Evolutionary conservation across 2,329 filamentous ascomycete genomes (phyloP).

Genomic region (Pseudogymnoascus sp.): DNA sequence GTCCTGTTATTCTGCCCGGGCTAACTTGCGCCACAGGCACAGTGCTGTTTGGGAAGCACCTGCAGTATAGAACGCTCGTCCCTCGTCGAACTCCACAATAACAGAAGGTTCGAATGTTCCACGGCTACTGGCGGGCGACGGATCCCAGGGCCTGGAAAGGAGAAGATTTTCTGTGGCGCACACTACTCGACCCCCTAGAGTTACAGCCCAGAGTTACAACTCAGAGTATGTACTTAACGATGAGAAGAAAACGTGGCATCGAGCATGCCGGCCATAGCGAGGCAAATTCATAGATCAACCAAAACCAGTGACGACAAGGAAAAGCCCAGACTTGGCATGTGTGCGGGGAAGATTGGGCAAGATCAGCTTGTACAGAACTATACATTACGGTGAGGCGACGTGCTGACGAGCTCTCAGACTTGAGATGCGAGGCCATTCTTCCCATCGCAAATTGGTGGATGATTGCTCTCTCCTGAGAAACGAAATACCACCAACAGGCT

Average conservation of each 20-base stretch:
- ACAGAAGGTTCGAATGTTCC: not conserved
- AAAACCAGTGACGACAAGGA: not conserved
- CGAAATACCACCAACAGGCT: no score
- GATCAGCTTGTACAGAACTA: slow-evolving; percentile 34
- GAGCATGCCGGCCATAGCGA: not conserved
- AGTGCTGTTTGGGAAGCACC: not conserved
- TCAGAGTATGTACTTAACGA: not conserved
- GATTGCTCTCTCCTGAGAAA: no score
- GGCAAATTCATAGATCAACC: not conserved
- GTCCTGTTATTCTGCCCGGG: not conserved
- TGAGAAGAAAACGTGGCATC: not conserved
- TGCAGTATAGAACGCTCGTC: not conserved
- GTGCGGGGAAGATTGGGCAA: slow-evolving; percentile 32
- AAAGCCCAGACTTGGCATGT: not conserved
- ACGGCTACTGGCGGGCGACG: not conserved
- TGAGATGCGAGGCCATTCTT: not conserved
- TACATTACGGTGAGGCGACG: slow-evolving; percentile 5
- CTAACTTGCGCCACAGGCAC: not conserved
- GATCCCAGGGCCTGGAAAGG: not conserved
- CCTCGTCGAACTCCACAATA: not conserved
- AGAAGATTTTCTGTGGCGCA: not conserved
- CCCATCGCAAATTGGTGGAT: not conserved
- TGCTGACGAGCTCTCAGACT: not conserved
- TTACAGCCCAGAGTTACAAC: not conserved
- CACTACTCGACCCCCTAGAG: not conserved